Base-by-base conservation (phyloP, 2,329 filamentous ascomycete genomes). In the Claviceps sp. region DNA sequence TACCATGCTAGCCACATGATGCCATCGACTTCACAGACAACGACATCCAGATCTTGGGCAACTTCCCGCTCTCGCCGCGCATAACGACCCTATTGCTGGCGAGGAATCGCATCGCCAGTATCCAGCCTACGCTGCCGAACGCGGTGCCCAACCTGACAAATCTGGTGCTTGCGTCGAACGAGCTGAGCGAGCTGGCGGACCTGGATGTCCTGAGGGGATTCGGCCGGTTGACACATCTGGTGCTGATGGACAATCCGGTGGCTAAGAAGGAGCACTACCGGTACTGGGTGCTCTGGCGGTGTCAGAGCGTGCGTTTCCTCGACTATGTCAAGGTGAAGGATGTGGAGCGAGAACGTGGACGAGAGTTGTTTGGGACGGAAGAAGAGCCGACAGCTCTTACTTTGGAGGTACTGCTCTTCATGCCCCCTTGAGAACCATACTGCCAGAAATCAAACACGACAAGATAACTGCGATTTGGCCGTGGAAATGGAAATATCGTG, bases 21-120 rank as follows among this genome's bases (percentile, higher is more conserved):
- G 84, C 88, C 59, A 94, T 98, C 76, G 93, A 98, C 73, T 84
- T 98, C 63, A 97, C 93, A 69, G 93, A 98, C 76, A 98, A 98
- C 70, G 90, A 96, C 70, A 91, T 98, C 64, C 82, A 87, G 61
- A 76, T 85, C 48, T 80, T 98, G 57, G 85, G 84, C 58, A 96
- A 96, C 73, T 95, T 98, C 67, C 93, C 93, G 3, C 81, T 95
- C 49, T 91, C 87, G 52, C 90, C 89, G 46, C 86, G 93, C 60
- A 76, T 97, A 62, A 86, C 82, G 60, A 95, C 89, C 19, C 80
- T 98, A 43, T 82, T 98, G 47, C 80, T 95, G 51, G 89, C 89
- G 51, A 84, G 89, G 58, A 98, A 98, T 71, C 85, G 93, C 60
- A 78, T 98, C 64, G 75, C 83, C 53, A 81, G 78, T 63, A 90